Conservation (phyloP, 2,329 filamentous ascomycete species). For the Arthrobotrys conoides region DNA sequence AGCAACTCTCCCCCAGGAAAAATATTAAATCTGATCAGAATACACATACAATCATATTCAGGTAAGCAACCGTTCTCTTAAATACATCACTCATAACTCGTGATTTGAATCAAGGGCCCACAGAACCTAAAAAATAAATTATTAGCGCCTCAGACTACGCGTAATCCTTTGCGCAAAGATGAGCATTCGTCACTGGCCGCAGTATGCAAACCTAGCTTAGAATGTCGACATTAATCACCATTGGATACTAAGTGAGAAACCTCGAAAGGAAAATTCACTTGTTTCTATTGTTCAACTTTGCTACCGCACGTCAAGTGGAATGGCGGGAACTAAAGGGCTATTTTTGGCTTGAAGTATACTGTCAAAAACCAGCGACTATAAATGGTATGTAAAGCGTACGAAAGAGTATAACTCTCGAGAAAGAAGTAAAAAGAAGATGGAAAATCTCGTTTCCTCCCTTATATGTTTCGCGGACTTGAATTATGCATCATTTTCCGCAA, state of each 20-base stretch:
- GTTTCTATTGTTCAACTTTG: constrained; percentile 8
- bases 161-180: not conserved
- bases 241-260: not conserved
- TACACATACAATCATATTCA: too few relatives aligned
- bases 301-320: constrained; percentile 8
- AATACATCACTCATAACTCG: too few relatives aligned
- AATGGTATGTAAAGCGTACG: constrained; percentile 12
- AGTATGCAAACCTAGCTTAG: constrained; percentile 9
- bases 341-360: not conserved
- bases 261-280: constrained; percentile 8
- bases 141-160: constrained; percentile 1
- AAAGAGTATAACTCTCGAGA: too few relatives aligned
- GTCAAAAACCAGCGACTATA: constrained; percentile 8
- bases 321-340: not conserved
- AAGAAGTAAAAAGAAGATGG: constrained; percentile 11
- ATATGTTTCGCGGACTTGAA: constrained; percentile 9
- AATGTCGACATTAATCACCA: constrained; percentile 12
- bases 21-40: too few relatives aligned
- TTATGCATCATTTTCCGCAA: constrained; percentile 16
- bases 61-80: too few relatives aligned
- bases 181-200: not conserved
- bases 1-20: too few relatives aligned
- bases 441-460: constrained; percentile 3
- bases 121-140: not conserved
- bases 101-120: not conserved